Evolutionary conservation across 164 flowering plant species (phyloP), one percentile per base, ranked within the genome.

Genomic region (Cinnamomum chago): DNA sequence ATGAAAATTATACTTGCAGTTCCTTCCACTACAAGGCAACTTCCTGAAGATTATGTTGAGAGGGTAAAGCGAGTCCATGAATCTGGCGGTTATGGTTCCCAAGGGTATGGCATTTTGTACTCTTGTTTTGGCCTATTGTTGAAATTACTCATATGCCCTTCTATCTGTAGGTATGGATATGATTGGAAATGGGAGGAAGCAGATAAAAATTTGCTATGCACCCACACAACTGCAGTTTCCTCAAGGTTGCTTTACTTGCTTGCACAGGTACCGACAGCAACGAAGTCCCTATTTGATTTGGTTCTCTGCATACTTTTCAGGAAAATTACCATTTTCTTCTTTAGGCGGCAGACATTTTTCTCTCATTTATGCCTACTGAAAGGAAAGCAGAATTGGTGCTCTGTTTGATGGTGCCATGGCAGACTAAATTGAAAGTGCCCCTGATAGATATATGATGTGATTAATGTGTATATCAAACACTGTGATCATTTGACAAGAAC

Each of bases 101-200:
- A 84, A 76, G 98, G 98, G 98, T 95, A 88, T 72, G 85, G 10
- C 33, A 6, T 67, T 67, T 55, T 68, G 50, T 70, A 62, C 12
- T 58, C 9, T 24, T 70, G 17, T 64, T 5, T 71, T 0, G 22
- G 14, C 64, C 30, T 67, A 14, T 50, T 35, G 18, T 6, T n/a
- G 23, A 30, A 6, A 14, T 55, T 27, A 23, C 71, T 74, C 52
- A 70, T 72, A 50, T 20, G 50, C 73, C 24, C 22, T 71, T 74
- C 72, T 67, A 64, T 35, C 51, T 76, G 52, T 71, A 96, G 99
- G 67, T 94, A 96, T 83, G 88, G 81, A 30, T 96, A 94, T 85
- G 88, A 89, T 1, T 96, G 99, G 99, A 90, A 89, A 76, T 86
- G 97, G 79, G 97, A 91, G 67, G 98, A 96, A 83, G 98, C 99